Conservation (phyloP, 192 early-diverging fungal genomes). For the Gaertneriomyces semiglobifer region DNA sequence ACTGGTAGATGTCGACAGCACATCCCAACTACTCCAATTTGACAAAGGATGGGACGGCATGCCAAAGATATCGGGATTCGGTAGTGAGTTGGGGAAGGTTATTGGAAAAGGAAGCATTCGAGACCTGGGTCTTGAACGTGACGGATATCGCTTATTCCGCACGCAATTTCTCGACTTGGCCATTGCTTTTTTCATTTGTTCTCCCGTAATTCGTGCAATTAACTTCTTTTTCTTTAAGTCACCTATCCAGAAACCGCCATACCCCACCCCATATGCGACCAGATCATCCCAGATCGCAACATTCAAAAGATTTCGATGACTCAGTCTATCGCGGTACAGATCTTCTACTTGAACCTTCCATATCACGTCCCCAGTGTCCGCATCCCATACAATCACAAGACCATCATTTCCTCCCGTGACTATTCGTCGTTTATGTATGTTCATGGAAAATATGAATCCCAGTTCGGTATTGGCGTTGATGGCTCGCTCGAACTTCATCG, state of each 20-base stretch:
- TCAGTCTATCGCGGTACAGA: constrained; percentile 20
- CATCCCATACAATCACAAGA: constrained; percentile 34
- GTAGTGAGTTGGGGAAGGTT: too few species aligned
- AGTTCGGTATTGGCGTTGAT: constrained; percentile 30
- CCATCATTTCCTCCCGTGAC: constrained; percentile 36
- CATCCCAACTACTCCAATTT: too few species aligned
- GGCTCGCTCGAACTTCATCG: constrained; percentile 26
- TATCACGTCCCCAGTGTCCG: constrained; percentile 20
- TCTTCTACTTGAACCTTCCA: constrained; percentile 25
- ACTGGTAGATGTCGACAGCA: too few species aligned
- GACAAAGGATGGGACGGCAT: too few species aligned
- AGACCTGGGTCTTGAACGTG: too few species aligned
- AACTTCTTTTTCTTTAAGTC: constrained; percentile 17
- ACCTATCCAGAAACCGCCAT: constrained; percentile 27
- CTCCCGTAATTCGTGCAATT: constrained; percentile 13
- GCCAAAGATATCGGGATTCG: too few species aligned
- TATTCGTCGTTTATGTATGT: constrained; percentile 35
- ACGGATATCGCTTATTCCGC: too few species aligned
- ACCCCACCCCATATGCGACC: constrained; percentile 34
- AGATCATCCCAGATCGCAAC: constrained; percentile 38
- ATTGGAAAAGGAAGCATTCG: too few species aligned
- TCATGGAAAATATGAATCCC: constrained; percentile 39
- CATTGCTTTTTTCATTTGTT: neutral
- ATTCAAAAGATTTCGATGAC: constrained; percentile 30
- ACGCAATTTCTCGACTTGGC: neutral